phyloP scores from a whole-genome alignment of 345 rosid species.

The Diplotaxis tenuifolia region DNA sequence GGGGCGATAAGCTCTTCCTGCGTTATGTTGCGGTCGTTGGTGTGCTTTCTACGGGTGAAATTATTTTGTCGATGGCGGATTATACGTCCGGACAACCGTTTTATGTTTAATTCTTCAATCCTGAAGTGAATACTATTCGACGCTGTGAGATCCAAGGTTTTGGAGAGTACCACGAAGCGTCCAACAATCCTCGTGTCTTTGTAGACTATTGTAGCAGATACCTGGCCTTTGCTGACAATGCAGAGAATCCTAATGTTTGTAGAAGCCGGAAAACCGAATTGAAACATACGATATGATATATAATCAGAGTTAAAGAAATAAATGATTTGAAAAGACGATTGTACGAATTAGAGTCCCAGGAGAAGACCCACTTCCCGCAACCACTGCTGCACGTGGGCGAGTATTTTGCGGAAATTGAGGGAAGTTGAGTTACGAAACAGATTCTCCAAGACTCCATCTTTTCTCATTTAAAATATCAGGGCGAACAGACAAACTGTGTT shows the following conservation, averaged over 20 bases:
- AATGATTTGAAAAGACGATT: no score
- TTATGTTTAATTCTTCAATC: neutral
- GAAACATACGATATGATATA: no score
- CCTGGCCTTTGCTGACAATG: neutral
- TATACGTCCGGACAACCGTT: neutral
- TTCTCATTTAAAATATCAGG: no score
- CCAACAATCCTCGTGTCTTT: neutral
- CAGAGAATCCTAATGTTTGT: neutral
- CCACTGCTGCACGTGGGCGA: no score
- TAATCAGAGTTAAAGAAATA: no score
- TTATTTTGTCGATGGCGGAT: neutral
- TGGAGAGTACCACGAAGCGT: neutral
- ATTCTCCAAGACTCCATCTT: no score
- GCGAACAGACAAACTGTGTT: no score
- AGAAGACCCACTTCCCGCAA: no score
- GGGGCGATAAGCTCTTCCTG: neutral
- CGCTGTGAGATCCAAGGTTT: neutral
- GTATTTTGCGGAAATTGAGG: no score
- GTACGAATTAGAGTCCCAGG: no score
- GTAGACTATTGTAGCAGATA: neutral
- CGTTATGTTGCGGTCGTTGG: neutral
- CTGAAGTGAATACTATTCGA: neutral
- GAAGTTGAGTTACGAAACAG: no score
- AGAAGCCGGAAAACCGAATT: no score
- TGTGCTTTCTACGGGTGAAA: neutral